A percentile compares a stretch with the other conserved stretches of the same genome.
phyloP scores from a whole-genome alignment of 768 basidiomycete species.

The Lentinula sp. region DNA sequence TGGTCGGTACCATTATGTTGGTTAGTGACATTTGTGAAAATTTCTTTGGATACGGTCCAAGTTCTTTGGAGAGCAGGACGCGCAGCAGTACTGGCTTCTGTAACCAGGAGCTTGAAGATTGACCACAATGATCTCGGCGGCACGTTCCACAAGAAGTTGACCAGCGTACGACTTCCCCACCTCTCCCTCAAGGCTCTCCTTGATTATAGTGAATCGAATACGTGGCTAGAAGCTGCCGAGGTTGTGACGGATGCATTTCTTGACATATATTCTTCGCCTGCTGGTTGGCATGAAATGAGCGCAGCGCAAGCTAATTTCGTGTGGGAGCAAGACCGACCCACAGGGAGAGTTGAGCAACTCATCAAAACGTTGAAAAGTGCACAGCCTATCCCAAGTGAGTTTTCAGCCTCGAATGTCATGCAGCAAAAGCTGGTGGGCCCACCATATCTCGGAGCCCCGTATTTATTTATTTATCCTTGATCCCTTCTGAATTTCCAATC shows the following conservation, averaged over 20 bases:
- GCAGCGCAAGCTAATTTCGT: slow-evolving; percentile 61
- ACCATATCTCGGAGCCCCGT: too few species aligned
- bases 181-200: slow-evolving; percentile 46
- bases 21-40: slow-evolving; percentile 80
- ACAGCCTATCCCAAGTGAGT: neutral
- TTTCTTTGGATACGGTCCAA: slow-evolving; percentile 51
- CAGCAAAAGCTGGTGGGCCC: too few species aligned
- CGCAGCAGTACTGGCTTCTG: slow-evolving; percentile 46
- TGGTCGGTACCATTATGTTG: neutral
- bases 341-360: slow-evolving; percentile 55
- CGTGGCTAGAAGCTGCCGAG: slow-evolving; percentile 66
- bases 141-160: slow-evolving; percentile 56
- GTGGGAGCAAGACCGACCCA: slow-evolving; percentile 60
- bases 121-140: slow-evolving; percentile 77
- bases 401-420: neutral
- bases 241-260: slow-evolving; percentile 47
- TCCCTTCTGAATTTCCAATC: neutral
- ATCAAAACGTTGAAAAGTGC: slow-evolving; percentile 22
- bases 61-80: slow-evolving; percentile 46
- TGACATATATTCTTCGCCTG: slow-evolving; percentile 65
- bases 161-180: slow-evolving; percentile 51
- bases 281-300: slow-evolving; percentile 45
- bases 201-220: slow-evolving; percentile 28
- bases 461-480: neutral
- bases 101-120: slow-evolving; percentile 56